Percentiles rank a stretch among this genome's conserved stretches.
These are phyloP conservation scores for Microbotryum silenes-acaulis DNA, from an alignment of 1,284 basidiomycete species.

Conservation along the genomic window DNA sequence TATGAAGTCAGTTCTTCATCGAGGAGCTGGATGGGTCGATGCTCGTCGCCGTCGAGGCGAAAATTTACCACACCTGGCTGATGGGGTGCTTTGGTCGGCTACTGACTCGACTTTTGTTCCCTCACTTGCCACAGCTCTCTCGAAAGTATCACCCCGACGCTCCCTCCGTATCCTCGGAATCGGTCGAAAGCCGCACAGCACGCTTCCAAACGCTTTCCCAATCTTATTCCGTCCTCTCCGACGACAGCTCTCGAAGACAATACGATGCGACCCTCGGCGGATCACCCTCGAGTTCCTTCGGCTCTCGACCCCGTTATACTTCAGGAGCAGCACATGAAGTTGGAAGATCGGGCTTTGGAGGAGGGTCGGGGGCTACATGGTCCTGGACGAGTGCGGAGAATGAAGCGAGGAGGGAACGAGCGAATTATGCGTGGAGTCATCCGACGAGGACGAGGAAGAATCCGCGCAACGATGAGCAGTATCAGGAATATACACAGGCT, in stretches of 20 bases:
- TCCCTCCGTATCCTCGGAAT: constrained; percentile 21
- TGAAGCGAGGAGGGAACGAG: constrained; percentile 23
- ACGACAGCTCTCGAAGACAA: constrained; percentile 14
- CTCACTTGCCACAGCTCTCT: constrained; percentile 22
- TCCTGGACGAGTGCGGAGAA: constrained; percentile 9
- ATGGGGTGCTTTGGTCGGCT: not conserved
- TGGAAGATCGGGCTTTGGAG: not conserved
- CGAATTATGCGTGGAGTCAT: constrained; percentile 32
- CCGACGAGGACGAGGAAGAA: not conserved
- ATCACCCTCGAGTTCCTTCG: not conserved
- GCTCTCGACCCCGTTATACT: constrained; percentile 8
- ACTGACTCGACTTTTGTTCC: not conserved
- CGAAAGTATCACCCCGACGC: constrained; percentile 34
- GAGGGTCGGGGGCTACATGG: constrained; percentile 1
- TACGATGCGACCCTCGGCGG: constrained; percentile 21
- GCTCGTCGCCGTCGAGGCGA: no score
- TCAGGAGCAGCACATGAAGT: constrained; percentile 1
- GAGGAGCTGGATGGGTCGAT: not conserved
- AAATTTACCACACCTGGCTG: not conserved
- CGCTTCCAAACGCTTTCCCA: constrained; percentile 26
- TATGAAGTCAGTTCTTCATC: constrained; percentile 30
- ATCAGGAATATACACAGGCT: not conserved
- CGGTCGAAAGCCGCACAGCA: constrained; percentile 22
- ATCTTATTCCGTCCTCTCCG: constrained; percentile 25
- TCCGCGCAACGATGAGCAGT: not conserved